Base-by-base conservation (phyloP, 306 rosid genomes). In the Astragalus membranaceus region DNA sequence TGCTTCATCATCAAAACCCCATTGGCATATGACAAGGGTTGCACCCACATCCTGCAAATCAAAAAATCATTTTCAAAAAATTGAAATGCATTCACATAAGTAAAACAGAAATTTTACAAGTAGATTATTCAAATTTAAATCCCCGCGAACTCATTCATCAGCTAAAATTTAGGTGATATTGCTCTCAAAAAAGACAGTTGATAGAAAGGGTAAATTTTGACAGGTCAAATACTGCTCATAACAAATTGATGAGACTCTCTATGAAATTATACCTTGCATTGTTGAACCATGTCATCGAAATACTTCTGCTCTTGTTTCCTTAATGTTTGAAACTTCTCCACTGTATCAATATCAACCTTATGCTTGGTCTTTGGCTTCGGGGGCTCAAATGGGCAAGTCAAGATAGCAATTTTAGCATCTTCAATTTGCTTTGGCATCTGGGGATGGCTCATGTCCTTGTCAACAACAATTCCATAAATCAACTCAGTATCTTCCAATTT, bases 1-100 rank as follows among this genome's bases (percentile, higher is more conserved):
- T 78, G 99, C 99, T 80, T 95, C 99, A 81, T 95, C 99, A 78
- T 95, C 99, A 76, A 95, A 95, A 41, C 99, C 99, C 97, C 96
- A 95, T 64, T 95, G 99, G 64, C 99, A 95, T 77, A 95, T 91
- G 63, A 91, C 99, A 81, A 91, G 84, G 58, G 97, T 91, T 71
- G 99, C 96, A 29, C 97, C 99, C 29, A 86, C 95, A 73, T 94
- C 97, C 96, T 94, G 84, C 64, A 79, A 64, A 57, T 16, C 62
- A 82, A 75, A 56, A 15, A 58, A 8, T 48, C 8, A 42, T 61
- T 55, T 48, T 20, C 7, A 50, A 10, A 42, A 67, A 32, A 42
- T 46, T 54, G 37, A 74, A 35, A 15, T 26, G 63, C 77, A 26
- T 48, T 68, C 50, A n/a, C 8, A 37, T 17, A 13, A 43, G 65